phyloP scores from a whole-genome alignment of 495 filamentous ascomycete species.

The Friedmanniomyces endolithicus region DNA sequence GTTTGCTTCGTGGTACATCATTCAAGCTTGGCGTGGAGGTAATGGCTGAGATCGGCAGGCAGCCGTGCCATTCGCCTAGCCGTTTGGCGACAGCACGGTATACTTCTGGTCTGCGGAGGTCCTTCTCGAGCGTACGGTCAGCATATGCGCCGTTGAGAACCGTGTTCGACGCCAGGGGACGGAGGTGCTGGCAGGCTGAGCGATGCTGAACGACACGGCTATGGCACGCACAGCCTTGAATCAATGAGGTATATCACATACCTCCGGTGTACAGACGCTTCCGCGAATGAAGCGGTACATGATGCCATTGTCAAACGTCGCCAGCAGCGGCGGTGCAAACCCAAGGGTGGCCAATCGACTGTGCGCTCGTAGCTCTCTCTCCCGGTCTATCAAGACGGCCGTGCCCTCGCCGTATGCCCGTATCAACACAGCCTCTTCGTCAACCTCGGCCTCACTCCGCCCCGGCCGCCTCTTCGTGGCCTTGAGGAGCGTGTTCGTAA shows the following conservation, averaged over 20 bases:
- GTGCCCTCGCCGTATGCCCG: conserved; percentile 92
- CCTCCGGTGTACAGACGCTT: conserved; percentile 56
- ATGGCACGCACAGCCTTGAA: background rate
- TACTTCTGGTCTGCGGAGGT: conserved; percentile 54
- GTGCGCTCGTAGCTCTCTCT: conserved; percentile 65
- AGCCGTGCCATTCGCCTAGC: conserved; percentile 87
- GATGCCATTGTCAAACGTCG: conserved; percentile 91
- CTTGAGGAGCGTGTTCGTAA: conserved; percentile 92
- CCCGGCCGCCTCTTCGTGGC: conserved; percentile 69
- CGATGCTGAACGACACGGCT: too few relatives aligned
- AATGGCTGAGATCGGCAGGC: conserved; percentile 42
- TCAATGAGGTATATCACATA: background rate
- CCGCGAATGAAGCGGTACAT: conserved; percentile 85
- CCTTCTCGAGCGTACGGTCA: conserved; percentile 22
- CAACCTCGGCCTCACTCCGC: conserved; percentile 62
- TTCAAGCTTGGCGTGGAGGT: conserved; percentile 17
- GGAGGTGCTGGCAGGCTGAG: too few relatives aligned
- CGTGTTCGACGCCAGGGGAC: background rate
- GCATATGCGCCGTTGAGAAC: background rate
- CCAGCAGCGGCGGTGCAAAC: conserved; percentile 76
- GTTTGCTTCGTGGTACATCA: background rate
- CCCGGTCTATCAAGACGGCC: conserved; percentile 89
- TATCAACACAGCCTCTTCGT: conserved; percentile 78
- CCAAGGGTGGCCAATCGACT: conserved; percentile 62
- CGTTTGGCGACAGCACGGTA: conserved; percentile 73